phyloP scores from a whole-genome alignment of 139 green algal genomes.

The Micractinium conductrix region DNA sequence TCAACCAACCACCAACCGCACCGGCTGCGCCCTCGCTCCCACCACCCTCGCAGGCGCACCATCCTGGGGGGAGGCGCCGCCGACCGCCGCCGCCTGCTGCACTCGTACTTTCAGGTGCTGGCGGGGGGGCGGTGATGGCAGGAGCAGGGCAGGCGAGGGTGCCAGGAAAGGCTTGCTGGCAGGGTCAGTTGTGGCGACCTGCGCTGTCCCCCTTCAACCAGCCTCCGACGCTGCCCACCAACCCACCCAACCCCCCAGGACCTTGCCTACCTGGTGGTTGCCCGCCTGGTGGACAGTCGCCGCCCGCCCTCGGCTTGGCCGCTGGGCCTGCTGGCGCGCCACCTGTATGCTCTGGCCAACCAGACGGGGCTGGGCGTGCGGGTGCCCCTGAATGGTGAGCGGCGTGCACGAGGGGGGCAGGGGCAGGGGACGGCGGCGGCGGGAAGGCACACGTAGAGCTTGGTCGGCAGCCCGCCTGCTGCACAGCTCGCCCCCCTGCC shows the following conservation, averaged over 20 bases:
- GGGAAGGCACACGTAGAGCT: neutral
- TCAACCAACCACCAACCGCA: neutral
- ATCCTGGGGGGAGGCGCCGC: conserved; percentile 24
- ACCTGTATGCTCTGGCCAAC: conserved; percentile 14
- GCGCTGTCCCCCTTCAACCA: neutral
- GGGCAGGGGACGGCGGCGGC: too few relatives aligned
- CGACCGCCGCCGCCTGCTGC: conserved; percentile 14
- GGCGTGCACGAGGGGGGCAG: too few relatives aligned
- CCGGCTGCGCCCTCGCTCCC: too few relatives aligned
- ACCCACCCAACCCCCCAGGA: neutral
- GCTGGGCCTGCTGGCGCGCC: neutral
- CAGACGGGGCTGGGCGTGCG: too few relatives aligned
- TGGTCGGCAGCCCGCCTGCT: too few relatives aligned
- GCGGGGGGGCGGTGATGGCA: neutral
- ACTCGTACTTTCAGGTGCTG: conserved; percentile 32
- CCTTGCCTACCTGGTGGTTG: neutral
- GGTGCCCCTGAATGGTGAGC: neutral
- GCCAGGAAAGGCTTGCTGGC: neutral
- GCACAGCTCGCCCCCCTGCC: neutral
- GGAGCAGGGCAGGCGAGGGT: neutral
- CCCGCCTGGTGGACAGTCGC: conserved; percentile 13
- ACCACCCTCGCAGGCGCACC: neutral
- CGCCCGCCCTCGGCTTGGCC: neutral
- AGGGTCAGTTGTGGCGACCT: neutral
- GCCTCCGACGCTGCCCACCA: neutral